Conservation (phyloP, 2,329 filamentous ascomycete genomes). For the Botryotinia convoluta region DNA sequence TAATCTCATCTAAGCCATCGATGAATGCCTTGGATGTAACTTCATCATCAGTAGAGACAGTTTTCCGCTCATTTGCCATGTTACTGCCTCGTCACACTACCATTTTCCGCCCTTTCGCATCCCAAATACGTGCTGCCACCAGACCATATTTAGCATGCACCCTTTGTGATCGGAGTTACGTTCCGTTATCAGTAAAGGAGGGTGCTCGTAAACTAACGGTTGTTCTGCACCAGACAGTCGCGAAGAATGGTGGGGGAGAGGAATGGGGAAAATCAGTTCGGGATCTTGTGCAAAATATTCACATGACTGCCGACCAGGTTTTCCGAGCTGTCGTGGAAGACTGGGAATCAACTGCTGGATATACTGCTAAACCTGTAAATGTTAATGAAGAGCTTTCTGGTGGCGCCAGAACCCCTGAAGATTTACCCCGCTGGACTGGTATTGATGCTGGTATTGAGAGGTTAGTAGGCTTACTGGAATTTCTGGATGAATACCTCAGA, state of each 20-base stretch:
- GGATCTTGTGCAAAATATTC: slow-evolving; percentile 60
- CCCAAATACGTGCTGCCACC: slow-evolving; percentile 63
- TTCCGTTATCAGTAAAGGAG: slow-evolving; percentile 52
- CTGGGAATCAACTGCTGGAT: slow-evolving; percentile 67
- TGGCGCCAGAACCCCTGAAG: slow-evolving; percentile 46
- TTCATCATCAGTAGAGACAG: slow-evolving; percentile 57
- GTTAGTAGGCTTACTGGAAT: slow-evolving; percentile 61
- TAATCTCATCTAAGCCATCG: slow-evolving; percentile 49
- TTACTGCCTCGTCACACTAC: slow-evolving; percentile 80
- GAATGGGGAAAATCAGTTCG: slow-evolving; percentile 74
- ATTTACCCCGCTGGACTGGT: slow-evolving; percentile 70
- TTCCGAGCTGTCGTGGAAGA: slow-evolving; percentile 78
- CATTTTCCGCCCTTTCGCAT: slow-evolving; percentile 73
- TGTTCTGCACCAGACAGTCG: slow-evolving; percentile 73
- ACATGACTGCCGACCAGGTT: slow-evolving; percentile 70
- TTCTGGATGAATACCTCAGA: slow-evolving; percentile 62
- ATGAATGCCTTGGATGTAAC: slow-evolving; percentile 43
- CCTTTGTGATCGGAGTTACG: slow-evolving; percentile 47
- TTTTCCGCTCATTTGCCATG: slow-evolving; percentile 68
- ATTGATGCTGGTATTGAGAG: slow-evolving; percentile 71
- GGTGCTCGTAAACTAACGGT: slow-evolving; percentile 65
- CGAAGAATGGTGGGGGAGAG: slow-evolving; percentile 72
- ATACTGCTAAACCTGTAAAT: slow-evolving; percentile 44
- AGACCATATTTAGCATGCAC: slow-evolving; percentile 63
- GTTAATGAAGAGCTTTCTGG: slow-evolving; percentile 49